Conservation (phyloP, 1,139 yeast species). For the Pichia kudriavzevii region DNA sequence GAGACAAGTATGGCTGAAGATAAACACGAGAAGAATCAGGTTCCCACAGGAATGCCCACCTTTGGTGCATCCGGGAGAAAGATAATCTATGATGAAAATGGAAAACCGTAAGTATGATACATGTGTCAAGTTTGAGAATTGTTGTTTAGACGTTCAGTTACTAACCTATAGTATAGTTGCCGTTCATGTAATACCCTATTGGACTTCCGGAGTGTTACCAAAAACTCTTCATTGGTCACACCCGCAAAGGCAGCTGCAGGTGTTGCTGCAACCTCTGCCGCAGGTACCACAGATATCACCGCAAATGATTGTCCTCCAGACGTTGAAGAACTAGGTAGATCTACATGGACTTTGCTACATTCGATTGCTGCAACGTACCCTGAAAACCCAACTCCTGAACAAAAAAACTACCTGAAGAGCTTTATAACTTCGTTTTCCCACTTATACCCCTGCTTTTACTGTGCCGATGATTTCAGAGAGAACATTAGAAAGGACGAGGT, state of each 20-base stretch:
- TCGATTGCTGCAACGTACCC: slow-evolving; percentile 90
- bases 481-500: slow-evolving; percentile 61
- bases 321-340: slow-evolving; percentile 68
- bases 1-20: slow-evolving; percentile 4
- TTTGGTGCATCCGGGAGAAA: slow-evolving; percentile 58
- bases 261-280: slow-evolving; percentile 10
- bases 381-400: slow-evolving; percentile 46
- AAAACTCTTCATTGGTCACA: slow-evolving; percentile 6
- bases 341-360: slow-evolving; percentile 91
- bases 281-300: slow-evolving; percentile 2
- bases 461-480: slow-evolving; percentile 75
- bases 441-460: slow-evolving; percentile 90
- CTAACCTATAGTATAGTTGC: slow-evolving; percentile 38
- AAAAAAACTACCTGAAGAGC: slow-evolving; percentile 65
- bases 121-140: not conserved
- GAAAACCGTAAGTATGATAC: slow-evolving; percentile 73
- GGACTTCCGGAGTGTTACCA: slow-evolving; percentile 64
- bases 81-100: slow-evolving; percentile 76
- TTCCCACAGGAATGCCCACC: slow-evolving; percentile 31
- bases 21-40: too few relatives aligned
- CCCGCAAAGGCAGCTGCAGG: slow-evolving; percentile 19
- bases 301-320: slow-evolving; percentile 75
- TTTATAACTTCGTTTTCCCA: slow-evolving; percentile 68
- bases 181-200: slow-evolving; percentile 74
- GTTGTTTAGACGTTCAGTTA: not conserved